These are phyloP conservation scores for Alternaria dauci DNA, from an alignment of 2,329 filamentous ascomycete species.

Conservation along the genomic window DNA sequence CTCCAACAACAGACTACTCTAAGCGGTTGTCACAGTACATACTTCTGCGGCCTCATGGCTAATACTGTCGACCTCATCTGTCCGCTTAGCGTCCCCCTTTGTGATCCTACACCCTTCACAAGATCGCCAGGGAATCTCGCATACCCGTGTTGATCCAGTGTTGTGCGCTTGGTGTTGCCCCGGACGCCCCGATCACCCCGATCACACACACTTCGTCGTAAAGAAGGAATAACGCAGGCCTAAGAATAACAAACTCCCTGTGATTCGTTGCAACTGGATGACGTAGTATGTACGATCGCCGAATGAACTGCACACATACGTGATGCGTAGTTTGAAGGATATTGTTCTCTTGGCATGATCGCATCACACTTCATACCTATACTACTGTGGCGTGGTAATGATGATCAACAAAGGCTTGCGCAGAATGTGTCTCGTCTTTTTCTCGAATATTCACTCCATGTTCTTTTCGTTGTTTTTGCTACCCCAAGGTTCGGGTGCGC, in stretches of 20 bases:
- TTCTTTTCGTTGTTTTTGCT: not conserved
- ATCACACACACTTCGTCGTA: not conserved
- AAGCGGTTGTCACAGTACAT: not conserved
- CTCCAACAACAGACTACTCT: not conserved
- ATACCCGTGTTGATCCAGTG: not conserved
- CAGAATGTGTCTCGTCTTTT: not conserved
- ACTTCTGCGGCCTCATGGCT: not conserved
- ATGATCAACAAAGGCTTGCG: not conserved
- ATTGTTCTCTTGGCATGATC: not conserved
- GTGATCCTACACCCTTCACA: not conserved
- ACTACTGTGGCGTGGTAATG: not conserved
- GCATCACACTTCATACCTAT: not conserved
- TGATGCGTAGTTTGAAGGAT: not conserved
- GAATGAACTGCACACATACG: not conserved
- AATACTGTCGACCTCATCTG: not conserved
- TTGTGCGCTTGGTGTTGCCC: not conserved
- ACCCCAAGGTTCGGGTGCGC: conserved; percentile 1
- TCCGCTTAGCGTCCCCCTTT: not conserved
- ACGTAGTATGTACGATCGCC: not conserved
- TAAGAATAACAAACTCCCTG: not conserved
- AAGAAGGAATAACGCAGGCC: not conserved
- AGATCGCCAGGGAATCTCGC: not conserved
- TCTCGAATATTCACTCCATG: not conserved
- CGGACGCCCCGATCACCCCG: not conserved
- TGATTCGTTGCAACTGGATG: not conserved